These are phyloP conservation scores for Ilex paraguariensis DNA, from an alignment of 305 asterid genomes.

Conservation along the genomic window DNA sequence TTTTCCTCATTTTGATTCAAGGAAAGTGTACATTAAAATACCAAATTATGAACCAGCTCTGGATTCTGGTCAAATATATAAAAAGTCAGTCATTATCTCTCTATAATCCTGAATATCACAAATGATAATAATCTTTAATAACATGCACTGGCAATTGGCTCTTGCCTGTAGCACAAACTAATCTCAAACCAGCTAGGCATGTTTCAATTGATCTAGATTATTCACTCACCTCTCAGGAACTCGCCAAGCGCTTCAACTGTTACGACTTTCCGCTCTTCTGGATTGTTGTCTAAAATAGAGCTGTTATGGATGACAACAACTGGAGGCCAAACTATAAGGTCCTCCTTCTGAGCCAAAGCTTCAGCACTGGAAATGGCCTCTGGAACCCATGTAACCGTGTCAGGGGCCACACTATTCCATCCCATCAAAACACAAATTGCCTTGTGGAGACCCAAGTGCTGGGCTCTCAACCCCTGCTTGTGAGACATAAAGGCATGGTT, in stretches of 20 bases:
- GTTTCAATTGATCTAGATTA: too few species aligned
- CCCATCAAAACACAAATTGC: constrained; percentile 41
- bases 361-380: constrained; percentile 21
- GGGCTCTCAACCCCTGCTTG: constrained; percentile 31
- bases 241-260: constrained; percentile 23
- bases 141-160: too few species aligned
- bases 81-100: too few species aligned
- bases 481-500: constrained; percentile 31
- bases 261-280: constrained; percentile 12
- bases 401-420: constrained; percentile 25
- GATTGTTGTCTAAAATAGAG: constrained; percentile 5
- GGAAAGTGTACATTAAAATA: not conserved
- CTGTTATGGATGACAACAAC: constrained; percentile 21
- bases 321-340: constrained; percentile 40
- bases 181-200: too few species aligned
- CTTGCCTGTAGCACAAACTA: too few species aligned
- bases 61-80: not conserved
- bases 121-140: too few species aligned
- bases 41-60: not conserved
- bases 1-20: not conserved
- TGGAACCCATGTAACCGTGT: constrained; percentile 15
- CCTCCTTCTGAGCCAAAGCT: constrained; percentile 32
- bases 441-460: constrained; percentile 38
- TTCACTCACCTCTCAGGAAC: constrained; percentile 30
- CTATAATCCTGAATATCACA: too few species aligned